These are phyloP conservation scores for Coniochaeta sp. DNA, from an alignment of 2,329 filamentous ascomycete genomes.

Conservation along the genomic window DNA sequence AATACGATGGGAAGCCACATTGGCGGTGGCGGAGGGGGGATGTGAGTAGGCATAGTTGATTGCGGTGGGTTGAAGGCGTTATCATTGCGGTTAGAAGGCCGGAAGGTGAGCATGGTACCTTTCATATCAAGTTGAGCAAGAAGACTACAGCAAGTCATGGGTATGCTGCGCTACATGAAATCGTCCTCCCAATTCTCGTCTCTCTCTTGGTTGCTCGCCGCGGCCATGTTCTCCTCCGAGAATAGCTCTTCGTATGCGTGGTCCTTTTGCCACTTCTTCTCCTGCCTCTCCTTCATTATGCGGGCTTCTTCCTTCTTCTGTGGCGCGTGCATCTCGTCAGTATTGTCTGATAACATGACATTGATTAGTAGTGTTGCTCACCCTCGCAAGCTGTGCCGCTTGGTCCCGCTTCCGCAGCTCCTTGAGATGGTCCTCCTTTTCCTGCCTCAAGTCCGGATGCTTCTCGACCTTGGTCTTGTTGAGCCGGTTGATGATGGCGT, in stretches of 20 bases:
- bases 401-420: constrained; percentile 67
- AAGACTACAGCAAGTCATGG: not conserved
- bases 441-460: constrained; percentile 73
- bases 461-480: constrained; percentile 94
- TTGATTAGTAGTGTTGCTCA: constrained; percentile 25
- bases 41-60: not conserved
- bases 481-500: constrained; percentile 89
- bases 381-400: constrained; percentile 51
- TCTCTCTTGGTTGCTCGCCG: constrained; percentile 78
- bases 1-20: constrained; percentile 50
- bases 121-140: not conserved
- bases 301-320: constrained; percentile 71
- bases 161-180: constrained; percentile 64
- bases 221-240: constrained; percentile 70
- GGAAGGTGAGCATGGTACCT: not conserved
- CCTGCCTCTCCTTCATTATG: constrained; percentile 70
- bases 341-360: not conserved
- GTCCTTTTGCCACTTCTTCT: constrained; percentile 92
- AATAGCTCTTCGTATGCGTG: constrained; percentile 95
- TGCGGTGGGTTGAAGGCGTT: not conserved
- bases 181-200: constrained; percentile 76
- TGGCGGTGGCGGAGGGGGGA: constrained; percentile 19
- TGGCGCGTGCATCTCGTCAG: not conserved
- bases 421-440: constrained; percentile 69
- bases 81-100: not conserved